Base-by-base conservation (phyloP, 2,329 filamentous ascomycete species). In the Colletotrichum plurivorum region DNA sequence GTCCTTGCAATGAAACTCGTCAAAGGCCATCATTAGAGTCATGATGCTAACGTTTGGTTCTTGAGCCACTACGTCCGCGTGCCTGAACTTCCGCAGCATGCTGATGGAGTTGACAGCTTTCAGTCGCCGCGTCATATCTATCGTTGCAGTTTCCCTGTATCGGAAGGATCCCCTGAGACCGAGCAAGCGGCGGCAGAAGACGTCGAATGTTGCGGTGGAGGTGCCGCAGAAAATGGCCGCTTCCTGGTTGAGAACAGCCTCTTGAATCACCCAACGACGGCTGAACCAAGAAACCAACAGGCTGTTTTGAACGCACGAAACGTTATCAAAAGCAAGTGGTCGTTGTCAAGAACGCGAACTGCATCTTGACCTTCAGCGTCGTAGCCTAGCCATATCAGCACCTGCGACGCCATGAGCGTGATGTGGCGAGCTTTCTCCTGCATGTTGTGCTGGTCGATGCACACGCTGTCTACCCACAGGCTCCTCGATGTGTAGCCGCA, bases 381-480 rank as follows among this genome's bases (percentile, higher is more conserved):
- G 13, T 43, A 0, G 13, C 41, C 41, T 2, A 43, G 41, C 41
- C 41, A 43, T 43, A 43, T 43, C 13, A 43, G 12, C 1, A 43
- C 41, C 5, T 13, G 41, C 2, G 13, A 6, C 15, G 41, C 15
- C 49, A 52, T 52, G 16, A 52, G 25, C 1, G 49, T 18, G 18
- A 52, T 22, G 20, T 52, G 49, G 20, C 13, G 49, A 18, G 49
- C 18, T 5, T 52, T 52, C 5, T 52, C 49, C 25, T 52, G 15
- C 49, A 22, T 27, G 5, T 25, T 52, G 20, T 52, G 49, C 15
- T 52, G 49, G 49, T 52, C 49, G 25, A 52, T 52, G 49, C 49
- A 52, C 10, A 52, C 25, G 3, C 15, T 18, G 3, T 52, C 49
- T 6, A 18, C 49, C 49, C 49, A 52, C 10, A 43, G 41, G 16